Evolutionary conservation across 495 filamentous ascomycete species (phyloP).

Genomic region (Hypoxylon rickii): DNA sequence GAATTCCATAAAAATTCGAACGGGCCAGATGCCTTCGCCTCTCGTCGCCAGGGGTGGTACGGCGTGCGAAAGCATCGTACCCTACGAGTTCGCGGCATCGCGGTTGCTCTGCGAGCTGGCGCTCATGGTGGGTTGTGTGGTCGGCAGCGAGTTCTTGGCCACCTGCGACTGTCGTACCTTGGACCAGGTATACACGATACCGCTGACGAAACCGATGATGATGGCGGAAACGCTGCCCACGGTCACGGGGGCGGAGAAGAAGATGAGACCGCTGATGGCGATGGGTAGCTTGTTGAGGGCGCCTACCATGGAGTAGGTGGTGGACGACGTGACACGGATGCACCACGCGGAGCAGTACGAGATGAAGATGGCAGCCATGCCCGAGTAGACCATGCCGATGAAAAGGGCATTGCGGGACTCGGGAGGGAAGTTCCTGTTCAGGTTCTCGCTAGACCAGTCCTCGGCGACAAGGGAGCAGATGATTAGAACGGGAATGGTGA

Average conservation of each 20-base stretch:
- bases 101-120: constrained; percentile 91
- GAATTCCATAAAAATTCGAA: constrained; percentile 10
- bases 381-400: constrained; percentile 91
- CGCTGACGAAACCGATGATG: constrained; percentile 83
- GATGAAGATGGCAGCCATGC: constrained; percentile 93
- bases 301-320: constrained; percentile 98
- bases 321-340: constrained; percentile 93
- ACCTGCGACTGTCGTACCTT: constrained; percentile 79
- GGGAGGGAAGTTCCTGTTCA: constrained; percentile 83
- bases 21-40: constrained; percentile 7
- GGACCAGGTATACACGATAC: constrained; percentile 88
- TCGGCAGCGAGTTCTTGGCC: constrained; percentile 70
- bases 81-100: constrained; percentile 65
- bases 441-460: constrained; percentile 87
- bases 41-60: constrained; percentile 4
- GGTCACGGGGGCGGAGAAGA: constrained; percentile 95
- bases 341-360: constrained; percentile 99
- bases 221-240: constrained; percentile 90
- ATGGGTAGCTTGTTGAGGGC: constrained; percentile 97
- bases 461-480: constrained; percentile 82
- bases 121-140: constrained; percentile 72
- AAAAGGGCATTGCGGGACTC: constrained; percentile 75
- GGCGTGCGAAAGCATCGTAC: neutral
- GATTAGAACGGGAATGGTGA: constrained; percentile 92
- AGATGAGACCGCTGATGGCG: constrained; percentile 85